Conservation (phyloP, 2,329 filamentous ascomycete genomes). For the Cladosporium sp. region DNA sequence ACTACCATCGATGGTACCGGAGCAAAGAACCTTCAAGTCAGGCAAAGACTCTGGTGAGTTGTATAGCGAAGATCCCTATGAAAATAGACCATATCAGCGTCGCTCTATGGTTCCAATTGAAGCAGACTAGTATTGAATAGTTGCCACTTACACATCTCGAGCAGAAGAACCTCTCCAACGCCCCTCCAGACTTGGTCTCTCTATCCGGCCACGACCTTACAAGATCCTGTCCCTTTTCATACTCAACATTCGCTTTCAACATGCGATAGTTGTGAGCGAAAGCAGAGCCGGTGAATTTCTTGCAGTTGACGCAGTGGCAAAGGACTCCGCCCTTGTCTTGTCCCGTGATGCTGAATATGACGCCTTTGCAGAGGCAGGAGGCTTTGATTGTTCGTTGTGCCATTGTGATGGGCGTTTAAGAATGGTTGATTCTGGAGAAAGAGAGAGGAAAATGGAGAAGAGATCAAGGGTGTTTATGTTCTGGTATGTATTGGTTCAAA, state of each 20-base stretch:
- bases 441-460: no score
- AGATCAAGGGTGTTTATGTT: no score
- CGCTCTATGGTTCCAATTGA: neutral
- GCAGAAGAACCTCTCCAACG: conserved; percentile 26
- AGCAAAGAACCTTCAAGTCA: conserved; percentile 2
- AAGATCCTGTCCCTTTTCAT: conserved; percentile 22
- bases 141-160: conserved; percentile 23
- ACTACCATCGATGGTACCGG: conserved; percentile 1
- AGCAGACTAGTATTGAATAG: neutral
- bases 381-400: conserved; percentile 2
- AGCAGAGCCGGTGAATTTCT: conserved; percentile 21
- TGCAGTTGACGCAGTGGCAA: conserved; percentile 29
- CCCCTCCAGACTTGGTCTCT: conserved; percentile 25
- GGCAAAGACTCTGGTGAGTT: conserved; percentile 2
- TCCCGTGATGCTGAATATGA: conserved; percentile 24
- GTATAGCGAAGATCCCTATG: conserved; percentile 8
- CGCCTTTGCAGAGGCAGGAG: conserved; percentile 26
- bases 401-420: neutral
- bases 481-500: no score
- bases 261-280: conserved; percentile 30
- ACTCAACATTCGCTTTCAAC: conserved; percentile 22
- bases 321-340: conserved; percentile 28
- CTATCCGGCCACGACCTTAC: conserved; percentile 23
- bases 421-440: no score
- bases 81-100: neutral